A percentile compares a stretch with the other conserved stretches of the same genome.
Conservation (phyloP, 345 rosid genomes). For the Rubroshorea leprosula region DNA sequence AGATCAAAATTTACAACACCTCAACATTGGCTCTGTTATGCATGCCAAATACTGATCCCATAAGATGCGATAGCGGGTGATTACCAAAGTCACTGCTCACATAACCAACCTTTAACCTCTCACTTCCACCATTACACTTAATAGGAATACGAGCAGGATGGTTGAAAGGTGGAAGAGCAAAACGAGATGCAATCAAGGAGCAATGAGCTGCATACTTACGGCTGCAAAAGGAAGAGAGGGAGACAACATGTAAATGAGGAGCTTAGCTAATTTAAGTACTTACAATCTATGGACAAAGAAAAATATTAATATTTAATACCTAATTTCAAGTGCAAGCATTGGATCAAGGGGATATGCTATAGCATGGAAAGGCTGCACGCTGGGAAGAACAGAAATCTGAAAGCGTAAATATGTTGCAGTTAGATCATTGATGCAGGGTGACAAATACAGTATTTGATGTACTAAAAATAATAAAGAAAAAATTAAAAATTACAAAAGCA, state of each 20-base stretch:
- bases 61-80: constrained; percentile 96
- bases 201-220: constrained; percentile 96
- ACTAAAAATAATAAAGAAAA: background rate
- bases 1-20: constrained; percentile 41
- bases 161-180: constrained; percentile 64
- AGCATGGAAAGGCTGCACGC: constrained; percentile 99
- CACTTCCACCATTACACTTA: constrained; percentile 52
- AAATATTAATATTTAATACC: constrained; percentile 33
- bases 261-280: background rate
- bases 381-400: constrained; percentile 90
- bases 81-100: constrained; percentile 99
- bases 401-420: constrained; percentile 7
- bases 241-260: constrained; percentile 7
- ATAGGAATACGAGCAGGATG: constrained; percentile 64
- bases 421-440: background rate
- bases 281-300: background rate
- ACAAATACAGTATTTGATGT: background rate
- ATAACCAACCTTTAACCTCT: constrained; percentile 82
- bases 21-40: constrained; percentile 81
- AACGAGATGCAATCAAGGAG: constrained; percentile 81
- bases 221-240: constrained; percentile 36
- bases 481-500: background rate
- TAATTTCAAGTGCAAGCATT: constrained; percentile 92
- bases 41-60: constrained; percentile 99
- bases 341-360: constrained; percentile 97